Conservation (phyloP, 2,329 filamentous ascomycete genomes). For the Pseudogymnoascus sp. region DNA sequence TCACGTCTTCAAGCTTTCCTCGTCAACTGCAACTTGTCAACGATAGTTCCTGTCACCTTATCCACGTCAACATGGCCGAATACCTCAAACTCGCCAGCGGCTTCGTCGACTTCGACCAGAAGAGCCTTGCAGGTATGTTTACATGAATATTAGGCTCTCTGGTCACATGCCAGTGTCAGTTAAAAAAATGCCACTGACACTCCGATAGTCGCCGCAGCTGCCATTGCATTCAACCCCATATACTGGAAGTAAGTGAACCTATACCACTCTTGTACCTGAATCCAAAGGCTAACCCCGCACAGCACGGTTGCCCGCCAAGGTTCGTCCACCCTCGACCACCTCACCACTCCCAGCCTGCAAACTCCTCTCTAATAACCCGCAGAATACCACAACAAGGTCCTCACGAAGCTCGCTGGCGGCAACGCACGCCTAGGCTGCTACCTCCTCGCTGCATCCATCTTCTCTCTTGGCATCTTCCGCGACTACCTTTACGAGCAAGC, state of each 20-base stretch:
- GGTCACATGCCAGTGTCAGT: conserved; percentile 13
- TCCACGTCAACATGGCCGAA: conserved; percentile 5
- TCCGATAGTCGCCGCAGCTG: conserved; percentile 62
- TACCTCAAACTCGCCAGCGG: conserved; percentile 4
- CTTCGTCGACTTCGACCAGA: conserved; percentile 57
- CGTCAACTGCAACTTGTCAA: neutral
- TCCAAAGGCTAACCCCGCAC: neutral
- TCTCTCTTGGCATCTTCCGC: conserved; percentile 81
- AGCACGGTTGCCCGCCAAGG: conserved; percentile 80
- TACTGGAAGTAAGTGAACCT: conserved; percentile 85
- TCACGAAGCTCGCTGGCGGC: conserved; percentile 80
- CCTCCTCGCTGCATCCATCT: conserved; percentile 79
- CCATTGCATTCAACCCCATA: conserved; percentile 93
- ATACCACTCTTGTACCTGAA: conserved; percentile 10
- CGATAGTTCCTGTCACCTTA: neutral
- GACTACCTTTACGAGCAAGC: conserved; percentile 84
- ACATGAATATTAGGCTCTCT: conserved; percentile 9
- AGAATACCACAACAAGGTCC: conserved; percentile 88
- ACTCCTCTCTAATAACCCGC: conserved; percentile 17
- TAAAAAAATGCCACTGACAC: conserved; percentile 17
- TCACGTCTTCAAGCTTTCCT: conserved; percentile 1
- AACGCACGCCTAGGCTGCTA: conserved; percentile 79
- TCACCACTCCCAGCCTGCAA: conserved; percentile 15
- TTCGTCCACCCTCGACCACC: conserved; percentile 32
- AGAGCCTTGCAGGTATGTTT: conserved; percentile 56